Evolutionary conservation across 2,329 filamentous ascomycete genomes (phyloP), one percentile per base, ranked within the genome.

Genomic region (Malbranchea zuffiana): DNA sequence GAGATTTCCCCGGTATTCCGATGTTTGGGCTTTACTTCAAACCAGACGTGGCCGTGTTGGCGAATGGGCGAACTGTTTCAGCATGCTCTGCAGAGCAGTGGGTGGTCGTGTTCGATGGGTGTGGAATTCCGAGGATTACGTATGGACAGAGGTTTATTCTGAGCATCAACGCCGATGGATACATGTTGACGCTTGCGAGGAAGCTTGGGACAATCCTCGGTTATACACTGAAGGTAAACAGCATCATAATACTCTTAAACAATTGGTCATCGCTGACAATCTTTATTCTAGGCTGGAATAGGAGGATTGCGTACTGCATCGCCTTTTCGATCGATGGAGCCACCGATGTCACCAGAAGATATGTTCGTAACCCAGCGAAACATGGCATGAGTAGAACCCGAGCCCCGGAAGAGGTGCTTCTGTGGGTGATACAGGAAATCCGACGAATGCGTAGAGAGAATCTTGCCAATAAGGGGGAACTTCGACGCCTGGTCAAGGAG

Each of bases 31-130:
- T 34, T 64, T 96, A 43, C 66, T 98, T 28, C 82, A 95, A 59
- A 92, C 85, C 18, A 72, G 83, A 48, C 74, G 82, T 48, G 90
- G 90, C 23, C 79, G 90, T 48, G 81, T 81, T 43, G 90, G 90
- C 44, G 90, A 98, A 65, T 96, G 90, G 86, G 86, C 85, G 47
- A 96, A 95, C 63, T 95, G 87, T 69, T 98, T 98, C 65, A 88
- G 81, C 64, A 96, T 96, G 90, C 72, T 98, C 35, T 96, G 88
- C 67, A 77, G 88, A 42, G 90, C 90, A 3, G 77, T 96, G 10
- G 88, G 88, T 33, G 83, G 82, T 42, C 75, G 88, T 43, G 86
- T 95, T 16, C 77, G 90, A 52, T 98, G 90, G 90, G 82, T 98
- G 7, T 98, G 90, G 90, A 96, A 96, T 50, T 80, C 82, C 19